phyloP scores from a whole-genome alignment of 768 basidiomycete genomes.

The Cystofilobasidium bisporidii region DNA sequence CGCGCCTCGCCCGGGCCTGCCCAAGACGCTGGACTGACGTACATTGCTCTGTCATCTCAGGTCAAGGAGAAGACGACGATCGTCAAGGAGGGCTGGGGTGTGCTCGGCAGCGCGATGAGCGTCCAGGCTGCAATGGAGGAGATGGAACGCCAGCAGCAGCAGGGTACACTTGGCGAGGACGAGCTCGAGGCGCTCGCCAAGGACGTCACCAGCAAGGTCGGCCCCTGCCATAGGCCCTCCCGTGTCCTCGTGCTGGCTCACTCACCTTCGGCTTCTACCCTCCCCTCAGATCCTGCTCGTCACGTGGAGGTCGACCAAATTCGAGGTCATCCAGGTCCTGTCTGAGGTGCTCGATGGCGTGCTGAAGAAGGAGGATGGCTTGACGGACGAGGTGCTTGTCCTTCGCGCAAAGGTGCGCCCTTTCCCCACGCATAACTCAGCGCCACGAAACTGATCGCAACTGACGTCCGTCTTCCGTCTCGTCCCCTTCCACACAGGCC shows the following conservation, averaged over 20 bases:
- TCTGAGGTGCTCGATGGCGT: constrained; percentile 68
- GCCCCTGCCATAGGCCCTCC: background rate
- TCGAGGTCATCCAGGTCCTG: constrained; percentile 73
- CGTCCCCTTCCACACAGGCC: constrained; percentile 51
- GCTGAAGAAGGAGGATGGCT: constrained; percentile 60
- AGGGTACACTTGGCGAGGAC: constrained; percentile 48
- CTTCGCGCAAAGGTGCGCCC: constrained; percentile 70
- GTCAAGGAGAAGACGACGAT: constrained; percentile 88
- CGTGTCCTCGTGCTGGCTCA: no score
- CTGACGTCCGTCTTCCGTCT: no score
- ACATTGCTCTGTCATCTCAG: no score
- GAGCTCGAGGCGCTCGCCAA: constrained; percentile 14
- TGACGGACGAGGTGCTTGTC: constrained; percentile 58
- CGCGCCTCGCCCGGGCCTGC: no score
- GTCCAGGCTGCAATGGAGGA: constrained; percentile 78
- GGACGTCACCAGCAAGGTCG: constrained; percentile 18
- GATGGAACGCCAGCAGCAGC: constrained; percentile 80
- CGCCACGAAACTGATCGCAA: no score
- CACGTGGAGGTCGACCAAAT: constrained; percentile 92
- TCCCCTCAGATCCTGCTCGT: constrained; percentile 70
- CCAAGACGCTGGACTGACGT: no score
- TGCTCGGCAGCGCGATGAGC: constrained; percentile 84
- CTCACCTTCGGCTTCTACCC: no score
- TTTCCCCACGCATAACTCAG: no score
- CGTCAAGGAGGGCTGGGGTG: constrained; percentile 93